phyloP scores from a whole-genome alignment of 1,284 basidiomycete genomes.

The Exobasidium cylindrosporum region DNA sequence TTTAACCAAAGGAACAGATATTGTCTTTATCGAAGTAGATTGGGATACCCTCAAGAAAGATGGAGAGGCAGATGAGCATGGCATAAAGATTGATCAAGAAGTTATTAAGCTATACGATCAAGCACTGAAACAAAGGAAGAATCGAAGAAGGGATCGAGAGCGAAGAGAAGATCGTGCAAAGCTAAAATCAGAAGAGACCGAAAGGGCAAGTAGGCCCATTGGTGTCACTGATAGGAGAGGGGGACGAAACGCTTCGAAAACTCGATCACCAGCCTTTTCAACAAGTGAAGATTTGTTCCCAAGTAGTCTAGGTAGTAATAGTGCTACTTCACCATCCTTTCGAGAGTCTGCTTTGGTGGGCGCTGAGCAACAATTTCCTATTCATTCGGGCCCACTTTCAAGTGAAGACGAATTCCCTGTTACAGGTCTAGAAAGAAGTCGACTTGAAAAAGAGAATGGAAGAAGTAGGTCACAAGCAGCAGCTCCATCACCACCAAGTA shows the following conservation, averaged over 20 bases:
- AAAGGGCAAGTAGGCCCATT: slow-evolving; percentile 27
- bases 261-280: slow-evolving; percentile 8
- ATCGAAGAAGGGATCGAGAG: slow-evolving; percentile 38
- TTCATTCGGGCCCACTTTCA: slow-evolving; percentile 34
- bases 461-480: background rate
- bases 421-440: background rate
- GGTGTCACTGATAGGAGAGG: background rate
- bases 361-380: slow-evolving; percentile 47
- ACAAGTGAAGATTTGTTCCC: background rate
- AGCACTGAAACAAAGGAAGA: slow-evolving; percentile 37
- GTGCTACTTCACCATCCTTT: slow-evolving; percentile 33
- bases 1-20: slow-evolving; percentile 84
- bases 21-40: slow-evolving; percentile 89
- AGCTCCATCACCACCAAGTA: background rate
- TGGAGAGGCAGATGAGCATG: slow-evolving; percentile 9
- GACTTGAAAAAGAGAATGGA: background rate
- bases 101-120: slow-evolving; percentile 44
- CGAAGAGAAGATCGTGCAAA: slow-evolving; percentile 47
- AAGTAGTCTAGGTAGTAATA: slow-evolving; percentile 24
- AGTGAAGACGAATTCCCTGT: slow-evolving; percentile 39
- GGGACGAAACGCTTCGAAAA: background rate
- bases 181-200: slow-evolving; percentile 39
- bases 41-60: slow-evolving; percentile 37
- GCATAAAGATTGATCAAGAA: slow-evolving; percentile 22
- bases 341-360: slow-evolving; percentile 47